phyloP scores from a whole-genome alignment of 768 basidiomycete species.

The Candolleomyces eurysporus region DNA sequence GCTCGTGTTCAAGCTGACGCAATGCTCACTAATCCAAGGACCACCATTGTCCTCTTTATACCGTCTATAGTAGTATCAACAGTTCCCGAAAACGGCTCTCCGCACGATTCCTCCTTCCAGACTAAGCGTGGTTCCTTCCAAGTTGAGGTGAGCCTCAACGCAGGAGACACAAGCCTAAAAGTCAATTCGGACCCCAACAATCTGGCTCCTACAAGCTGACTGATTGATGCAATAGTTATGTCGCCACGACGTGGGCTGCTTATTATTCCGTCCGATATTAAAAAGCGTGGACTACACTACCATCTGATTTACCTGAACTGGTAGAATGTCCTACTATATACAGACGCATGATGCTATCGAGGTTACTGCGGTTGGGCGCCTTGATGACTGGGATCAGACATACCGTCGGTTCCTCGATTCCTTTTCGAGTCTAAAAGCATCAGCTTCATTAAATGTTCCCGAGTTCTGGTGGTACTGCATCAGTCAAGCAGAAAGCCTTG shows the following conservation, averaged over 20 bases:
- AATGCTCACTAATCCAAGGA: no score
- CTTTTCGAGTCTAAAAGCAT: not conserved
- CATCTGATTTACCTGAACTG: no score
- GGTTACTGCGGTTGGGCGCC: not conserved
- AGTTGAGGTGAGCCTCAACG: not conserved
- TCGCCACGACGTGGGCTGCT: not conserved
- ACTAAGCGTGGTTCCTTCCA: conserved; percentile 2
- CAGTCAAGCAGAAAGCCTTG: no score
- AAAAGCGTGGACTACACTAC: no score
- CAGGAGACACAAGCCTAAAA: not conserved
- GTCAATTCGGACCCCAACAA: not conserved
- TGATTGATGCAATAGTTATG: not conserved
- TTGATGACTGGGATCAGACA: not conserved
- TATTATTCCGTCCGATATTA: not conserved
- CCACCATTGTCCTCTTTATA: not conserved
- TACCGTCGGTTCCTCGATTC: not conserved
- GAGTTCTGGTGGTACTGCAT: not conserved
- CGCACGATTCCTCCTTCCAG: conserved; percentile 1
- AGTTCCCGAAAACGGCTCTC: not conserved
- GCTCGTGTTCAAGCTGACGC: no score
- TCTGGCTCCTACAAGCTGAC: not conserved
- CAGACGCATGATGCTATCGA: no score
- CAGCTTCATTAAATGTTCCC: not conserved
- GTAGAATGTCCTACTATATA: no score
- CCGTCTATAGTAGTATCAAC: no score